Percentiles rank a stretch among this genome's conserved stretches.
Conservation (phyloP, 2,329 filamentous ascomycete genomes). For the Penicillium decumbens region DNA sequence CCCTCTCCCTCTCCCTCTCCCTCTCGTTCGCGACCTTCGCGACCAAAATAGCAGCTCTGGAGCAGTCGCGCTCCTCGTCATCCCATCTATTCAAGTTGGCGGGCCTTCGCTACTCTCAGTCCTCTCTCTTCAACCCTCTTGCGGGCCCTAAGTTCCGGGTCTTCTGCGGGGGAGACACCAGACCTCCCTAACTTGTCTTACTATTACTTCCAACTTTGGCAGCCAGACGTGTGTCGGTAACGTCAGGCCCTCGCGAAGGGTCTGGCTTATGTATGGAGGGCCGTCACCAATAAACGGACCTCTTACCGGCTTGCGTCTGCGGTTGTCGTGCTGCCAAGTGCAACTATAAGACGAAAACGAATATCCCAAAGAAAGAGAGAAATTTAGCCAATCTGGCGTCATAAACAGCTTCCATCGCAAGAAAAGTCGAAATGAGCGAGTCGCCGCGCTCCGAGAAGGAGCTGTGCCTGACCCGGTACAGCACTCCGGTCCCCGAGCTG, state of each 20-base stretch:
- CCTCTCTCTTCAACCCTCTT: conserved; percentile 79
- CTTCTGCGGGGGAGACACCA: conserved; percentile 93
- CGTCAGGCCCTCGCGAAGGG: conserved; percentile 42
- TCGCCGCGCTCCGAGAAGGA: conserved; percentile 61
- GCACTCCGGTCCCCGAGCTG: conserved; percentile 61
- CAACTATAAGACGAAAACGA: conserved; percentile 7
- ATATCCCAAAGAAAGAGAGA: conserved; percentile 6
- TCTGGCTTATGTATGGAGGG: conserved; percentile 41
- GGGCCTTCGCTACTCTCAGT: conserved; percentile 67
- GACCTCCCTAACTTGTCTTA: conserved; percentile 83
- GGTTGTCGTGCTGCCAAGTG: conserved; percentile 23
- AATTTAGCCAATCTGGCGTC: conserved; percentile 17
- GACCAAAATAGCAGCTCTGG: conserved; percentile 33
- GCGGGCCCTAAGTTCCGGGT: conserved; percentile 89
- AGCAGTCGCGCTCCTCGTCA: conserved; percentile 37
- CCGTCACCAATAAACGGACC: conserved; percentile 27
- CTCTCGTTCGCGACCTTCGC: conserved; percentile 11
- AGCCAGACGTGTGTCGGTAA: conserved; percentile 34
- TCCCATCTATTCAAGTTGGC: conserved; percentile 80
- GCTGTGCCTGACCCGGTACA: conserved; percentile 56
- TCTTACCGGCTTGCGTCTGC: conserved; percentile 27
- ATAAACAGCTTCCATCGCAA: conserved; percentile 5
- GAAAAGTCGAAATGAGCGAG: conserved; percentile 43
- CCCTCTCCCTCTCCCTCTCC: background rate
- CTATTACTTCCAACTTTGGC: conserved; percentile 31